Evolutionary conservation across 345 rosid genomes (phyloP), one percentile per base, ranked within the genome.

Genomic region (Hypericum perforatum): DNA sequence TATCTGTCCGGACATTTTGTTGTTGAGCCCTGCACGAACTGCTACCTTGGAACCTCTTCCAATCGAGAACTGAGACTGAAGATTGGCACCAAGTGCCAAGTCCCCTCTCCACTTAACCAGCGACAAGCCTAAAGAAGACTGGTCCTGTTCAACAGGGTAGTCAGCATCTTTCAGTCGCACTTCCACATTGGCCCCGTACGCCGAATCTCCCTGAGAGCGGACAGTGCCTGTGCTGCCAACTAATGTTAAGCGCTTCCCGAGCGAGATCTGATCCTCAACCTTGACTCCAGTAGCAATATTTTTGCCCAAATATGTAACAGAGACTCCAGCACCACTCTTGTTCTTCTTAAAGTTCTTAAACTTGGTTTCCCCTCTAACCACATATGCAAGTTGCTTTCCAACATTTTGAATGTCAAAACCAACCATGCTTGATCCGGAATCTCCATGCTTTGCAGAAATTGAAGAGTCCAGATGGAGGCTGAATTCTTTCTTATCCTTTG

Each of bases 401-500:
- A 87, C 82, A 65, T 82, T 91, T 68, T 91, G 98, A 78, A 87
- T 79, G 76, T 91, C 98, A 8, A 91, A 91, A 37, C 98, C 98
- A 41, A 79, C 95, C 98, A 91, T 84, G 62, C 72, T 80, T 43
- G 98, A 91, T 29, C 89, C 96, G 48, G 55, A 79, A 41, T 82
- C 90, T 0, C 96, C 96, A 14, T 85, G 87, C 77, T 87, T 87
- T 5, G 79, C 80, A 45, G 88, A 63, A 58, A 85, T 62, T 5
- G 98, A 87, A 39, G 96, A 91, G 71, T 91, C 98, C 71, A 87
- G 71, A 72, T 91, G 95, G 67, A 91, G 76, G 69, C 74, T 87
- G 65, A 87, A 91, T 46, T 91, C 98, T 65, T 87, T 87, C 86
- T 91, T 91, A 73, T 87, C 98, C 65, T 91, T 91, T 39, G 98